These are phyloP conservation scores for Apiospora malaysiana DNA, from an alignment of 2,329 filamentous ascomycete species.

Conservation along the genomic window DNA sequence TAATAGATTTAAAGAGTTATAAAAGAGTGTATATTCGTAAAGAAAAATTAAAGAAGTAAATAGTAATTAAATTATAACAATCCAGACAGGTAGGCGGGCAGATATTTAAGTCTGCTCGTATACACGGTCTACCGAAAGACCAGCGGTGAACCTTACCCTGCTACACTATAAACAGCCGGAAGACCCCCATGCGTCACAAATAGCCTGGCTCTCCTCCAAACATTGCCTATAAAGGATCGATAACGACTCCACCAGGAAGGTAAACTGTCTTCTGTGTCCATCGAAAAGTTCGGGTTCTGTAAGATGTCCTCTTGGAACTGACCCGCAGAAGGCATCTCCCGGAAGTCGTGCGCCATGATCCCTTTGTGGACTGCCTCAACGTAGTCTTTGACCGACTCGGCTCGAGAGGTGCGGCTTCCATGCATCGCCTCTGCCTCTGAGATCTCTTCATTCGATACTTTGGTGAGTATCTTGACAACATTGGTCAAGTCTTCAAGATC, in stretches of 20 bases:
- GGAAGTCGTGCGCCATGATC: not conserved
- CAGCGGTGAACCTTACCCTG: too few relatives aligned
- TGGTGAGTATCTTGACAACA: not conserved
- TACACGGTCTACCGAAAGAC: too few relatives aligned
- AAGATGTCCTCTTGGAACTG: not conserved
- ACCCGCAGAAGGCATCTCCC: not conserved
- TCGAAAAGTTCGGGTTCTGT: not conserved
- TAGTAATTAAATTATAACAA: too few relatives aligned
- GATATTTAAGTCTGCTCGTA: too few relatives aligned
- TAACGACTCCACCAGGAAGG: not conserved
- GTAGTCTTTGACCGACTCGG: not conserved
- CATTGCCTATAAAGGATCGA: rapidly evolving
- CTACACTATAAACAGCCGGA: not conserved
- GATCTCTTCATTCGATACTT: too few relatives aligned
- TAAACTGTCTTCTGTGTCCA: not conserved
- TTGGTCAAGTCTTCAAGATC: not conserved
- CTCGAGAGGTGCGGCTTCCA: too few relatives aligned
- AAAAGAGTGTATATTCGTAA: too few relatives aligned
- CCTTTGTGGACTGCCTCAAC: not conserved
- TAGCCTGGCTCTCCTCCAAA: not conserved
- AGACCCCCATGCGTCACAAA: not conserved
- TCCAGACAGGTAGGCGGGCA: too few relatives aligned
- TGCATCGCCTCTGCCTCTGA: not conserved
- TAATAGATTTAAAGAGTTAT: too few relatives aligned
- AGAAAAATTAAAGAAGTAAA: too few relatives aligned